Conservation (phyloP, 306 rosid genomes). For the Arachis hypogaea region DNA sequence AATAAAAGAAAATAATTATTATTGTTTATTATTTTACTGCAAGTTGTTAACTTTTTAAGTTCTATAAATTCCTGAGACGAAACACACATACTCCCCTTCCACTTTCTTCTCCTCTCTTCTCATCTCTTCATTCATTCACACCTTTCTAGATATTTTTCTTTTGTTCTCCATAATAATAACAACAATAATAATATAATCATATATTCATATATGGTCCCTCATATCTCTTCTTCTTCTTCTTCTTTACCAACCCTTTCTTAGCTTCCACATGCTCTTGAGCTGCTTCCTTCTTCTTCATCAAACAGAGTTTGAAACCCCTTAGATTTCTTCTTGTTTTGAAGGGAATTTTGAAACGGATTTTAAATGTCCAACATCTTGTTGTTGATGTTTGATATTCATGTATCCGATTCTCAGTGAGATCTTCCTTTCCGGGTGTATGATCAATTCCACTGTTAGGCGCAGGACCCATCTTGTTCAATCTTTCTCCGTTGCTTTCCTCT, state of each 20-base stretch:
- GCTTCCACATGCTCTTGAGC: background rate
- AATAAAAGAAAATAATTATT: background rate
- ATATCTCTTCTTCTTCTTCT: constrained; percentile 14
- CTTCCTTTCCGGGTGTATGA: constrained; percentile 83
- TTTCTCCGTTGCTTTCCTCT: constrained; percentile 95
- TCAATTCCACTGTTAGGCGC: constrained; percentile 82
- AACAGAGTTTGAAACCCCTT: no score
- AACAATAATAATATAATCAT: no score
- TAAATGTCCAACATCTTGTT: constrained; percentile 64
- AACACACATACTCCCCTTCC: constrained; percentile 41
- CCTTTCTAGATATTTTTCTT: no score
- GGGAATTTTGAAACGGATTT: constrained; percentile 34
- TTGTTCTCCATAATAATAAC: no score
- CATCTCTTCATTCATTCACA: background rate
- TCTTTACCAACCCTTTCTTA: constrained; percentile 30
- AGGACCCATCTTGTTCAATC: constrained; percentile 98
- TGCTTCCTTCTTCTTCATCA: background rate
- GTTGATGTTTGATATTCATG: constrained; percentile 94
- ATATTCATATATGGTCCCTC: constrained; percentile 24
- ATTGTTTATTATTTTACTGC: constrained; percentile 30
- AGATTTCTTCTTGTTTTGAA: background rate
- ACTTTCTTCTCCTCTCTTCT: constrained; percentile 27
- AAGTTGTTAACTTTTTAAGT: constrained; percentile 25
- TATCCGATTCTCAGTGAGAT: constrained; percentile 86
- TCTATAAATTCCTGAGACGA: constrained; percentile 63